phyloP scores from a whole-genome alignment of 352 stramenopile species.

The Phytophthora multivora region DNA sequence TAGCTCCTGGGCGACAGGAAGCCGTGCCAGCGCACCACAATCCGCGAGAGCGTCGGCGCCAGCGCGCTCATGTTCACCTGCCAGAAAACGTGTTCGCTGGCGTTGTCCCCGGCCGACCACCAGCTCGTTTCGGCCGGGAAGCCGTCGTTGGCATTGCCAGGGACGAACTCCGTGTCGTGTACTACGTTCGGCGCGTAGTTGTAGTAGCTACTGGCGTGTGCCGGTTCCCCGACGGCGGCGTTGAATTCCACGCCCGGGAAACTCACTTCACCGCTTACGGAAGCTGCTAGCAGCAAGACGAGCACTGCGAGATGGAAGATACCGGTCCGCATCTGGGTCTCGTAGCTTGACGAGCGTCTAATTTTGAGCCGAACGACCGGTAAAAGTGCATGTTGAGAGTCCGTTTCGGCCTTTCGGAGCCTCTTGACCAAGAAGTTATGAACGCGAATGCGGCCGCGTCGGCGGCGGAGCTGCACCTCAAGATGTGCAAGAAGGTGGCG shows the following conservation, averaged over 20 bases:
- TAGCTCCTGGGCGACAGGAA: slow-evolving; percentile 68
- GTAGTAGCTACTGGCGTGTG: slow-evolving; percentile 79
- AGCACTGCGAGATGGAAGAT: slow-evolving; percentile 2
- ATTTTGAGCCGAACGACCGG: slow-evolving; percentile 8
- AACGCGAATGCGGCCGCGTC: slow-evolving; percentile 16
- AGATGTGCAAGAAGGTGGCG: slow-evolving; percentile 96
- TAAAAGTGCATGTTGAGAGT: slow-evolving; percentile 9
- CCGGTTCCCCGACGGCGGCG: slow-evolving; percentile 51
- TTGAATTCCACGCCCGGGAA: slow-evolving; percentile 77
- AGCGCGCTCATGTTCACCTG: slow-evolving; percentile 73
- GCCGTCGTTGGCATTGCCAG: slow-evolving; percentile 73
- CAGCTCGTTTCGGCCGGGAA: slow-evolving; percentile 75
- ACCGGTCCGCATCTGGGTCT: slow-evolving; percentile 3
- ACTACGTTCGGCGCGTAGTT: slow-evolving; percentile 65
- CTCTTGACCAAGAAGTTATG: slow-evolving; percentile 16
- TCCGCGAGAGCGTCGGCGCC: slow-evolving; percentile 47
- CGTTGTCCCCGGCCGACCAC: slow-evolving; percentile 69
- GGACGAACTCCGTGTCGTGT: slow-evolving; percentile 62
- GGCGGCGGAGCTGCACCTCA: slow-evolving; percentile 82
- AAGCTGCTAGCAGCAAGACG: slow-evolving; percentile 15
- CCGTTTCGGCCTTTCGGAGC: slow-evolving; percentile 15
- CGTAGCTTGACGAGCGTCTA: slow-evolving; percentile 7
- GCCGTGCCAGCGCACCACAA: slow-evolving; percentile 80
- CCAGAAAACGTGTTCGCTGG: slow-evolving; percentile 60
- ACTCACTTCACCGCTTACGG: slow-evolving; percentile 38